Evolutionary conservation across 1,139 yeast genomes (phyloP), one percentile per base, ranked within the genome.

Genomic region (Taphrina flavorubra): DNA sequence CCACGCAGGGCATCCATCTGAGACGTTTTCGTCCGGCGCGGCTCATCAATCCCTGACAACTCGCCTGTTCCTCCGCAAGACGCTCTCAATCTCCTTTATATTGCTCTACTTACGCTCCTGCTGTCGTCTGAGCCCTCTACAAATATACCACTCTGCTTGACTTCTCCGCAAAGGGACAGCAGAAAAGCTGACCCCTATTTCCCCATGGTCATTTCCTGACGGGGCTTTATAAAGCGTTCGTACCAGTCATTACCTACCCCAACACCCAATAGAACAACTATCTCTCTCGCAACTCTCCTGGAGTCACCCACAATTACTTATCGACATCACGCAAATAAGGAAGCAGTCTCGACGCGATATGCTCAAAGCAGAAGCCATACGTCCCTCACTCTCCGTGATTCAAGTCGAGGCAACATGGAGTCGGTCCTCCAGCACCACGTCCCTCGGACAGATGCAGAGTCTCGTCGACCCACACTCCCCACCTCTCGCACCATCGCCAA

Each of bases 371-470:
- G 53, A 49, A 18, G 36, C 20, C 31, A 20, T 49, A 18, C 53
- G 53, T 8, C 53, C 53, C 7, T 49, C 53, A 2, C 53, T 49
- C n/a, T 49, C 53, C 53, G 53, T 49, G 36, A 49, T 49, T 34
- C 53, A 49, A n/a, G 53, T 20, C 36, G 53, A 49, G 7, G 36
- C 53, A 11, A 49, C 53, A n/a, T 49, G 53, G 53, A 49, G 53
- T 49, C 53, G 53, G 8, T 20, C 36, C 14, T 49, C 53, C 6
- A 49, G 53, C 36, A 49, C 53, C 53, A 25, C 31, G n/a, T 49
- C 53, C 1, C 53, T 49, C 34, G 20, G 36, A 6, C 53, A 49
- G 36, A 49, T 49, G 8, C 53, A 49, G n/a, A 25, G 53, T 11
- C 53, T 49, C 34, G 53, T 49, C n/a, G 53, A 49, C 2, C 47